Conservation (phyloP, 768 basidiomycete species). For the Hypholoma fasciculare region DNA sequence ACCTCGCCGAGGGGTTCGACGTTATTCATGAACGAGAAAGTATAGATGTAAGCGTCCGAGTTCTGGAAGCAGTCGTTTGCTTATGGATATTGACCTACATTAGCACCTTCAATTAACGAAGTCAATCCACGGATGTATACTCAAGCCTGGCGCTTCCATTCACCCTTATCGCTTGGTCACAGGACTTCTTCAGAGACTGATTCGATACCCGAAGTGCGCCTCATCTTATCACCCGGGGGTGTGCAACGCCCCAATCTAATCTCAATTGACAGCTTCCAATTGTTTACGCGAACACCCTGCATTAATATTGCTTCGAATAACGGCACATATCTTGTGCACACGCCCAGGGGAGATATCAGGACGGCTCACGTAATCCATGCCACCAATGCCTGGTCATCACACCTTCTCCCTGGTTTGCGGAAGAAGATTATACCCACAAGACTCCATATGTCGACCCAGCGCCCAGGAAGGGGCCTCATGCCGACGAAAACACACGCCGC, state of each 20-base stretch:
- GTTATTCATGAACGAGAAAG: constrained; percentile 21
- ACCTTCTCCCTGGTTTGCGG: constrained; percentile 64
- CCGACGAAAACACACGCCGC: not conserved
- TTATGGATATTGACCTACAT: not conserved
- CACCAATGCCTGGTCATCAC: constrained; percentile 81
- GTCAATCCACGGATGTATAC: constrained; percentile 48
- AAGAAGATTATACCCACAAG: constrained; percentile 62
- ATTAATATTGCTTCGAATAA: constrained; percentile 40
- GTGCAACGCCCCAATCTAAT: not conserved
- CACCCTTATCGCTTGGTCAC: constrained; percentile 75
- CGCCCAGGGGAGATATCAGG: constrained; percentile 56
- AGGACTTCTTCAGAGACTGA: constrained; percentile 48
- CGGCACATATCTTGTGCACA: constrained; percentile 52
- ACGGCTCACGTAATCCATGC: constrained; percentile 76
- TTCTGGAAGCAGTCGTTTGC: not conserved
- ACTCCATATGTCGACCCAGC: constrained; percentile 67
- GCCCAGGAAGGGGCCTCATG: constrained; percentile 24
- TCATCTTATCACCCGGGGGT: constrained; percentile 2
- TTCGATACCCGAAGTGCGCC: constrained; percentile 48
- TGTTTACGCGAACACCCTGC: constrained; percentile 65
- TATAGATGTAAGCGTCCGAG: constrained; percentile 26
- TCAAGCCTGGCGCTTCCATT: constrained; percentile 57
- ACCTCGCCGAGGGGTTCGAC: constrained; percentile 3
- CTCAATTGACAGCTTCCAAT: constrained; percentile 45
- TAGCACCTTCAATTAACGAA: constrained; percentile 53